phyloP scores from a whole-genome alignment of 2,329 filamentous ascomycete genomes.

The Exophiala spinifera region DNA sequence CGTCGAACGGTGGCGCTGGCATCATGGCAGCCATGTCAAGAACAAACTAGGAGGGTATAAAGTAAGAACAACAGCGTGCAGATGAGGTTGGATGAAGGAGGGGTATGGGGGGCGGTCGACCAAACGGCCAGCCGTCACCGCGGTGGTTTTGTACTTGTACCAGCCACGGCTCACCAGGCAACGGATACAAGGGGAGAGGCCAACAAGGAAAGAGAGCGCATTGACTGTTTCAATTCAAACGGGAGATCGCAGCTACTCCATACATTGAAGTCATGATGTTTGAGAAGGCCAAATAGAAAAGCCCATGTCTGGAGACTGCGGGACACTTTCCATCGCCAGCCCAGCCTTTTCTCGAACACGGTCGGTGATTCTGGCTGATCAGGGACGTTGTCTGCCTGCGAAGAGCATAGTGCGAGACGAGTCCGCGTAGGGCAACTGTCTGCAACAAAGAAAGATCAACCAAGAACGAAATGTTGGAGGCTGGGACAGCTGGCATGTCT shows the following conservation, averaged over 20 bases:
- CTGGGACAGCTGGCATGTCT: conserved; percentile 24
- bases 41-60: background rate
- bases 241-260: conserved; percentile 25
- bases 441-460: conserved; percentile 19
- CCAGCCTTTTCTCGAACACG: conserved; percentile 16
- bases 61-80: conserved; percentile 7
- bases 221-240: conserved; percentile 30
- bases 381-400: background rate
- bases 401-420: background rate
- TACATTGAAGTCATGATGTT: conserved; percentile 32
- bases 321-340: conserved; percentile 6
- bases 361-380: background rate
- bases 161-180: conserved; percentile 17
- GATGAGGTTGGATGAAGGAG: conserved; percentile 14
- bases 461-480: conserved; percentile 27
- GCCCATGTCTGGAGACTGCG: conserved; percentile 22
- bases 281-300: conserved; percentile 14
- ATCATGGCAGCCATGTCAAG: conserved; percentile 39
- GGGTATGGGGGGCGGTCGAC: conserved; percentile 13
- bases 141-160: conserved; percentile 1
- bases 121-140: conserved; percentile 16
- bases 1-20: conserved; percentile 42
- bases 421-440: conserved; percentile 2
- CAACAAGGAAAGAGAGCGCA: conserved; percentile 23
- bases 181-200: conserved; percentile 27